phyloP scores from a whole-genome alignment of 352 stramenopile genomes.

The Phytopythium boreale region DNA sequence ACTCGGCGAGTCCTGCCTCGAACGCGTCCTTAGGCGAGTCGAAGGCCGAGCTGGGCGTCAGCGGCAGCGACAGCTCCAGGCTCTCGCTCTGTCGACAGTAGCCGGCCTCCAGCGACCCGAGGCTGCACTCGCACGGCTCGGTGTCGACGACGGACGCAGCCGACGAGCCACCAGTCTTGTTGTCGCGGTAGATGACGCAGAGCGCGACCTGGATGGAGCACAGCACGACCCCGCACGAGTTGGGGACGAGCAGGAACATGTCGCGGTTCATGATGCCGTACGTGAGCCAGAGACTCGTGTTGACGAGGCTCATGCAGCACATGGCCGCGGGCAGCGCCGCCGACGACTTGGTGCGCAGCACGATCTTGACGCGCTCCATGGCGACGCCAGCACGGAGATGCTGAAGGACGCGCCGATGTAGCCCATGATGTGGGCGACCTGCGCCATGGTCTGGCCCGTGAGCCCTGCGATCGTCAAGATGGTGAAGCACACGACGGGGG shows the following conservation, averaged over 20 bases:
- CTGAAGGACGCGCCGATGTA: constrained; percentile 1
- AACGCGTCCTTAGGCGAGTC: constrained; percentile 3
- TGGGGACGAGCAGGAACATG: constrained; percentile 8
- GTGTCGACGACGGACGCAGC: not conserved
- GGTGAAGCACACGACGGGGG: not conserved
- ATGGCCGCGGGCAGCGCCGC: constrained; percentile 1
- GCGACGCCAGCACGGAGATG: not conserved
- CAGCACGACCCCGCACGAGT: constrained; percentile 7
- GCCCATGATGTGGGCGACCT: constrained; percentile 1
- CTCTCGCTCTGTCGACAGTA: not conserved
- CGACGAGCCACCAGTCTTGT: not conserved
- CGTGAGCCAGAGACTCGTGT: constrained; percentile 8
- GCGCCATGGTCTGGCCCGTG: not conserved
- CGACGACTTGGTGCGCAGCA: constrained; percentile 8
- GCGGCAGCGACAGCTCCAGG: not conserved
- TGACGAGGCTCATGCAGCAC: constrained; percentile 9
- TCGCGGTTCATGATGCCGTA: constrained; percentile 7
- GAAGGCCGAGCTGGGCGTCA: not conserved
- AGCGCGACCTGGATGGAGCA: constrained; percentile 6
- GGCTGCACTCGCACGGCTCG: not conserved
- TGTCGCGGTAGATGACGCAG: constrained; percentile 10
- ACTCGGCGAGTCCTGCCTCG: not conserved
- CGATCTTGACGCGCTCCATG: constrained; percentile 8
- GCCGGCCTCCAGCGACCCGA: not conserved
- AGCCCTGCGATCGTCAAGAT: not conserved